Conservation (phyloP, 2,329 filamentous ascomycete species). For the Xylariaceae sp. region DNA sequence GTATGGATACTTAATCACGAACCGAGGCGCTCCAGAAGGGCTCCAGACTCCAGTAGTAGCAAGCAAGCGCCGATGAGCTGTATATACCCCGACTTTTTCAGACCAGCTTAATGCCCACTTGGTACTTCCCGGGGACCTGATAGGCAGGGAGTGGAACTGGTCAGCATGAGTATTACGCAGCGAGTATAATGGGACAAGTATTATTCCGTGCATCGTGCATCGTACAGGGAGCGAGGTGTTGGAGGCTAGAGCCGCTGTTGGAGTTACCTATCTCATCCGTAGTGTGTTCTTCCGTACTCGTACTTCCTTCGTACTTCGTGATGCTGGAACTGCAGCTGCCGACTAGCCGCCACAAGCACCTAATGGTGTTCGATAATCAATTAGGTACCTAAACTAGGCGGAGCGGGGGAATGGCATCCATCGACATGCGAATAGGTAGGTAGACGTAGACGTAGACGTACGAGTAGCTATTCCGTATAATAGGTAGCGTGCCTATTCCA, state of each 20-base stretch:
- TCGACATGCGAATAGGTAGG: not conserved
- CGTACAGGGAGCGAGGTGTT: not conserved
- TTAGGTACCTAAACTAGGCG: not conserved
- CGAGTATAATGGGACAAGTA: not conserved
- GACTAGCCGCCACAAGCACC: slow-evolving; percentile 13
- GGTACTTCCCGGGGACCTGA: slow-evolving; percentile 6
- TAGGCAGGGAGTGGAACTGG: not conserved
- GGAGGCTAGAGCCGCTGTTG: slow-evolving; percentile 13
- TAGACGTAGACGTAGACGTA: not conserved
- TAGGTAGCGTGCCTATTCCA: not conserved
- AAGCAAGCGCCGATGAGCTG: slow-evolving; percentile 7
- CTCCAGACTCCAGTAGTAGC: no score
- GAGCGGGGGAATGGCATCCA: slow-evolving; percentile 12
- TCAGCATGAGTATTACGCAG: no score
- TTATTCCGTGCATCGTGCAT: not conserved
- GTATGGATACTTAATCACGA: no score
- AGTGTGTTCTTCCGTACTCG: no score
- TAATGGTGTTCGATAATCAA: slow-evolving; percentile 18
- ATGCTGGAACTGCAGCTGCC: slow-evolving; percentile 8
- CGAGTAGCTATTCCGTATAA: not conserved
- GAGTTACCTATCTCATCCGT: not conserved
- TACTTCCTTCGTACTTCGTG: no score
- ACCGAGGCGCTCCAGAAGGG: no score
- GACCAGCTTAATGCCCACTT: no score
- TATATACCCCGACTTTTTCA: not conserved